These are phyloP conservation scores for Lachnellula arida DNA, from an alignment of 2,329 filamentous ascomycete species.

Conservation along the genomic window DNA sequence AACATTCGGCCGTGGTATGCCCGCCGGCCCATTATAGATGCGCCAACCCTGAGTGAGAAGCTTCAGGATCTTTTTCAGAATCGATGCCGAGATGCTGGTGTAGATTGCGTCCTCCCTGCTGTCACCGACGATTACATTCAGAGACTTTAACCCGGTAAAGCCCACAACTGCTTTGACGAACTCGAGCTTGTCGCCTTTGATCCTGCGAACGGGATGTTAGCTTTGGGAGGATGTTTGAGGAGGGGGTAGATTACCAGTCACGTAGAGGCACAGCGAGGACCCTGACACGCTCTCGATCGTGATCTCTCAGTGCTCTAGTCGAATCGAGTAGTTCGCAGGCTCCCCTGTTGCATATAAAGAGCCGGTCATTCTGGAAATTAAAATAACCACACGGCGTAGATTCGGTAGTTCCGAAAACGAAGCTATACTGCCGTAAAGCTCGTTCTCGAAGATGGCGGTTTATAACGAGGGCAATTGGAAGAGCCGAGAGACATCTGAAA, in stretches of 20 bases:
- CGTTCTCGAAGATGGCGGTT: background rate
- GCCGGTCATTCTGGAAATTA: conserved; percentile 11
- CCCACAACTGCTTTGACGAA: background rate
- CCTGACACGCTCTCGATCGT: conserved; percentile 2
- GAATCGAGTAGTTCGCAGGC: background rate
- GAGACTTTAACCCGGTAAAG: background rate
- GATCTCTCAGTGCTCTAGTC: background rate
- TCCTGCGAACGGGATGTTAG: background rate
- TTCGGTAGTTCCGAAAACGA: background rate
- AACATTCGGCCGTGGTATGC: background rate
- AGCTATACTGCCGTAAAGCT: background rate
- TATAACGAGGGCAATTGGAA: background rate
- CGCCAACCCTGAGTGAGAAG: background rate
- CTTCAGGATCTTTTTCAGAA: background rate
- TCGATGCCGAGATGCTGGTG: background rate
- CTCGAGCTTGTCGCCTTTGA: background rate
- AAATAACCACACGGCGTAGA: background rate
- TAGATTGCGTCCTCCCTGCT: background rate
- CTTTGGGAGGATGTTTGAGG: background rate
- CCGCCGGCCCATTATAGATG: background rate
- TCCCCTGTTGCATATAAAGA: conserved; percentile 11
- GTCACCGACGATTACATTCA: background rate
- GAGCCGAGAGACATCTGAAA: background rate
- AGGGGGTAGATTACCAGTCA: background rate
- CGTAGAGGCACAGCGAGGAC: background rate